These are phyloP conservation scores for Fusarium sp. DNA, from an alignment of 2,329 filamentous ascomycete species.

Conservation along the genomic window DNA sequence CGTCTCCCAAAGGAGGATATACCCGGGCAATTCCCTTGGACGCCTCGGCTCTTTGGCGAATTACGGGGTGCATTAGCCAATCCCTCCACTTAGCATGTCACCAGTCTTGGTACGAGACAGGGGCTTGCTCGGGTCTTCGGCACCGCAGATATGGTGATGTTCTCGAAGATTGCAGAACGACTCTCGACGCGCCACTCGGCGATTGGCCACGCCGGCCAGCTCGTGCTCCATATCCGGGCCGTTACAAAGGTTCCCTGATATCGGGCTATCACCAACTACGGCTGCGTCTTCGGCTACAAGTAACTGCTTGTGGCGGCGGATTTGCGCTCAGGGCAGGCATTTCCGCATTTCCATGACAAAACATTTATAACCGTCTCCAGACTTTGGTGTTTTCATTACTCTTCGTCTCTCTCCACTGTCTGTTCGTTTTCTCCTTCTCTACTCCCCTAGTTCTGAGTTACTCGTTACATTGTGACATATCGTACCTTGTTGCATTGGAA, in stretches of 20 bases:
- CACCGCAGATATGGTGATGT: conserved; percentile 36
- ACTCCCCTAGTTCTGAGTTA: not conserved
- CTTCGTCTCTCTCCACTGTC: conserved; percentile 15
- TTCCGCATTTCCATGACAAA: conserved; percentile 28
- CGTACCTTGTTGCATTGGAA: conserved; percentile 11
- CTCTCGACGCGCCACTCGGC: conserved; percentile 16
- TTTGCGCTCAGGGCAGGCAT: not conserved
- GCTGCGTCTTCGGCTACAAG: conserved; percentile 17
- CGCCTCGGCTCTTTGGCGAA: conserved; percentile 23
- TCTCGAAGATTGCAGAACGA: conserved; percentile 40
- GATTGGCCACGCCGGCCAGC: conserved; percentile 23
- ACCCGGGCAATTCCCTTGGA: conserved; percentile 20
- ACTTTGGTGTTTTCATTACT: conserved; percentile 30
- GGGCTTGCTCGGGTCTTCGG: conserved; percentile 35
- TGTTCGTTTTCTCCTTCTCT: not conserved
- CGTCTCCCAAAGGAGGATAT: conserved; percentile 17
- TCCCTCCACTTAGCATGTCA: conserved; percentile 24
- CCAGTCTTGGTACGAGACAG: conserved; percentile 39
- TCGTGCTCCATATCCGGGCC: conserved; percentile 33
- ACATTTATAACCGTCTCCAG: conserved; percentile 37
- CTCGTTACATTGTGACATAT: conserved; percentile 6
- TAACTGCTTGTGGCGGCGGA: conserved; percentile 8
- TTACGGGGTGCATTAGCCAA: conserved; percentile 24
- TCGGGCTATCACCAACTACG: conserved; percentile 23
- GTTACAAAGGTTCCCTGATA: conserved; percentile 39